Base-by-base conservation (phyloP, 805 yeast genomes). In the Yarrowia sp. region DNA sequence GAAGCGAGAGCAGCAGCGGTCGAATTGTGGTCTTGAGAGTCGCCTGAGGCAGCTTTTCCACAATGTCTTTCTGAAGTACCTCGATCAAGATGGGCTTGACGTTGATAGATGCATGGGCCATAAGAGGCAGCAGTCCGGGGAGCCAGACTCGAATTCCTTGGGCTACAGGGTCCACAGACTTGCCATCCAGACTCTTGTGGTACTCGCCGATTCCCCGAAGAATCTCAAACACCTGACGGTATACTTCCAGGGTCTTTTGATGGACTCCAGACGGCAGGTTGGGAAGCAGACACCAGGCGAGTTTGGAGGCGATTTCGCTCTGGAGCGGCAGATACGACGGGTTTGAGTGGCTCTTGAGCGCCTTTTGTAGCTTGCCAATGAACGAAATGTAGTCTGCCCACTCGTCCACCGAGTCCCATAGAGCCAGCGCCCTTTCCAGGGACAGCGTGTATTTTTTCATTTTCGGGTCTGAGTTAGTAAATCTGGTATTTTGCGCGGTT, bases 321-420 rank as follows among this genome's bases (percentile, higher is more conserved):
- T 87, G 83, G 51, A 78, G 81, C 0, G 97, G 98, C 12, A 93
- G 83, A 48, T 75, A 74, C 68, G 69, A 73, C 68, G 70, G 81
- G 76, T 67, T 77, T 43, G 82, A 81, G 70, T 74, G 81, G 21
- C 77, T 76, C 66, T 82, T 83, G 43, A 92, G 75, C 0, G 96
- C 86, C 73, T 91, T 90, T 66, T 86, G 85, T 6, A 96, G 81
- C 66, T 89, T 85, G 1, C 93, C 86, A 49, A 96, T 79, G 73
- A 90, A 92, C 22, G 98, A 88, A 65, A 95, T 95, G 74, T 93
- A 92, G 73, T 95, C 99, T 14, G 99, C 98, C 99, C 99, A 95
- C 78, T 95, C 99, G 33, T 86, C 89, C 1, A 92, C 88, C 1
- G 89, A 77, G 62, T 90, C 97, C 77, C 93, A 93, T 19, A 84